phyloP scores from a whole-genome alignment of 2,329 filamentous ascomycete species.

The Aspergillus sclerotialis region DNA sequence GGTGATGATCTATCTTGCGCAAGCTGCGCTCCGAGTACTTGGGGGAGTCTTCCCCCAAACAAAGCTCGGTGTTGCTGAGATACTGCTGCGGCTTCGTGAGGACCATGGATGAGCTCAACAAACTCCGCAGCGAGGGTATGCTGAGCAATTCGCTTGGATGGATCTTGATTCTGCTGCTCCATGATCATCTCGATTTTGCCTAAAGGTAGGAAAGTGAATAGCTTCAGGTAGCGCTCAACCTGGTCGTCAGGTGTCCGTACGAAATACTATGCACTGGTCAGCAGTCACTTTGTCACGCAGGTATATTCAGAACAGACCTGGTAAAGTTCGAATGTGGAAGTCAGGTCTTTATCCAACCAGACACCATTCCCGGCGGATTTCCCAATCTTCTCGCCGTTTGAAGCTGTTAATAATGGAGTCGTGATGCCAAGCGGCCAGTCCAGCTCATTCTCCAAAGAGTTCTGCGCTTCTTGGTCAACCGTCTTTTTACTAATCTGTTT shows the following conservation, averaged over 20 bases:
- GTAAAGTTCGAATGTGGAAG: conserved; percentile 78
- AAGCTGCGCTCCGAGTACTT: conserved; percentile 26
- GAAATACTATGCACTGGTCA: conserved; percentile 59
- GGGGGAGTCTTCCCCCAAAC: conserved; percentile 30
- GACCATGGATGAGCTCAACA: conserved; percentile 69
- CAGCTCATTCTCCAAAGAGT: conserved; percentile 29
- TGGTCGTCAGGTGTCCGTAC: conserved; percentile 74
- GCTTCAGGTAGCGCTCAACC: conserved; percentile 72
- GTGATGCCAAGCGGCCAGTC: conserved; percentile 72
- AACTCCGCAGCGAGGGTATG: conserved; percentile 79
- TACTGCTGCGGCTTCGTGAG: conserved; percentile 55
- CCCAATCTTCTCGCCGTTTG: conserved; percentile 82
- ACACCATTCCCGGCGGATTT: conserved; percentile 92
- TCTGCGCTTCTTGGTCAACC: conserved; percentile 29
- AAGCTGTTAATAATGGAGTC: conserved; percentile 79
- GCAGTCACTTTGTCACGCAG: neutral
- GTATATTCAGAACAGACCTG: conserved; percentile 38
- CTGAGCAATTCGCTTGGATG: conserved; percentile 69
- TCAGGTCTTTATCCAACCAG: conserved; percentile 81
- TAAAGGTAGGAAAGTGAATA: conserved; percentile 83
- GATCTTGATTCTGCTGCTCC: conserved; percentile 59
- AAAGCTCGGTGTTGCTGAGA: conserved; percentile 50
- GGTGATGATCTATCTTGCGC: too few relatives aligned
- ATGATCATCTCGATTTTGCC: conserved; percentile 62
- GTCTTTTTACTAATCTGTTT: conserved; percentile 59